These are phyloP conservation scores for Zelopaecilomyces penicillatus DNA, from an alignment of 2,329 filamentous ascomycete genomes.

Conservation along the genomic window DNA sequence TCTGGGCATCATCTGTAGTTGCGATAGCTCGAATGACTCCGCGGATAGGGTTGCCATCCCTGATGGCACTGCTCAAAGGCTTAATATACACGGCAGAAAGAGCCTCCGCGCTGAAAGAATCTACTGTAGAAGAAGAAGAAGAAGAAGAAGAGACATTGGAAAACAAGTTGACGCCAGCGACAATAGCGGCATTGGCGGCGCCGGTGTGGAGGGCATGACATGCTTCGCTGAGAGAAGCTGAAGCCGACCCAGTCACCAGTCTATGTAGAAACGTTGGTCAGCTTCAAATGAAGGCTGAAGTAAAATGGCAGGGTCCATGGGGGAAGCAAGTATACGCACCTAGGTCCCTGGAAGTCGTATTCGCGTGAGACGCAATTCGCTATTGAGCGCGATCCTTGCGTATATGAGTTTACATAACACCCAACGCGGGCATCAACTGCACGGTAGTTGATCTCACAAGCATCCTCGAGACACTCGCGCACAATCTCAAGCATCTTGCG, in stretches of 20 bases:
- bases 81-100: slow-evolving; percentile 34
- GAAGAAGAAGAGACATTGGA: slow-evolving; percentile 14
- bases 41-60: slow-evolving; percentile 32
- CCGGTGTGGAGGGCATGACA: not conserved
- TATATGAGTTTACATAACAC: not conserved
- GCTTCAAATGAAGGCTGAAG: too few species aligned
- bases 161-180: slow-evolving; percentile 26
- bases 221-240: not conserved
- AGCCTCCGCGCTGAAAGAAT: slow-evolving; percentile 29
- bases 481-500: slow-evolving; percentile 3
- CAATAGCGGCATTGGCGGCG: slow-evolving; percentile 17
- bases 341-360: slow-evolving; percentile 7
- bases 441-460: slow-evolving; percentile 1
- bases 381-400: not conserved
- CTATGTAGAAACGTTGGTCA: too few species aligned
- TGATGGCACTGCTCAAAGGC: slow-evolving; percentile 33
- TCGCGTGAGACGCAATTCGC: slow-evolving; percentile 9
- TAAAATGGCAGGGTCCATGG: too few species aligned
- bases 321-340: not conserved
- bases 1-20: slow-evolving; percentile 26
- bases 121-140: slow-evolving; percentile 14
- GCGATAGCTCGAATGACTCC: slow-evolving; percentile 26
- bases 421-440: not conserved
- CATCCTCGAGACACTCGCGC: slow-evolving; percentile 2
- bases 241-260: too few species aligned